A percentile compares a stretch with the other conserved stretches of the same genome.
phyloP scores from a whole-genome alignment of 2,329 filamentous ascomycete genomes.

The Colletotrichum sublineola region DNA sequence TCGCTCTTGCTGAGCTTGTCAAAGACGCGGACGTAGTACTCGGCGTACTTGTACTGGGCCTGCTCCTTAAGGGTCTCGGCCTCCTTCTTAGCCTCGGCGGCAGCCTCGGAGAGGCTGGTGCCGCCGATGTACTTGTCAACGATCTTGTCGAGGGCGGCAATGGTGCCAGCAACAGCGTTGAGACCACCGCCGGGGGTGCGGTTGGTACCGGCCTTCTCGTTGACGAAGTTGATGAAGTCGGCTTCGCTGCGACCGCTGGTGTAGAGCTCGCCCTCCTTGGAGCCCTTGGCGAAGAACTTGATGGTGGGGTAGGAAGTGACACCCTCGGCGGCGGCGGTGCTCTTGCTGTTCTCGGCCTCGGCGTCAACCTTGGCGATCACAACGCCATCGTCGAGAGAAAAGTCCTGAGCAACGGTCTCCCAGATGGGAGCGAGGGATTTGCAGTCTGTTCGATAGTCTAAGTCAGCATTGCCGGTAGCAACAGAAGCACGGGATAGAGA shows the following conservation, averaged over 20 bases:
- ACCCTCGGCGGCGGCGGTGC: constrained; percentile 79
- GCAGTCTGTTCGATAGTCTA: constrained; percentile 77
- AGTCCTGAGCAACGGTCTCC: constrained; percentile 89
- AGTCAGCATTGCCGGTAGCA: constrained; percentile 31
- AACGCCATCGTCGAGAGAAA: constrained; percentile 81
- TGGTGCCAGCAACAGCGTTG: constrained; percentile 82
- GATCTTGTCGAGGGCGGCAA: constrained; percentile 81
- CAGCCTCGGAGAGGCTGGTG: constrained; percentile 71
- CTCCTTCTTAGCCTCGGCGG: constrained; percentile 79
- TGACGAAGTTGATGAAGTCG: constrained; percentile 84
- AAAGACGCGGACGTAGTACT: constrained; percentile 95
- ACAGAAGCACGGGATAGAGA: constrained; percentile 23
- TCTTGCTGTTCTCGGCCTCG: constrained; percentile 88
- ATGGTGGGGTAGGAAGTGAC: constrained; percentile 94
- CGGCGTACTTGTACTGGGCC: constrained; percentile 80
- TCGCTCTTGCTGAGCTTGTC: constrained; percentile 85
- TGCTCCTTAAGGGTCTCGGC: constrained; percentile 74
- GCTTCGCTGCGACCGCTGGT: constrained; percentile 81
- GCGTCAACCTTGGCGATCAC: constrained; percentile 96
- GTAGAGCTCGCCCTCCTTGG: constrained; percentile 79
- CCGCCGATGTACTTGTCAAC: constrained; percentile 80
- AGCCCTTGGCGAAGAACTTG: constrained; percentile 95
- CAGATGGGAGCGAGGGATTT: constrained; percentile 91
- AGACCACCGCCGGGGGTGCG: constrained; percentile 85
- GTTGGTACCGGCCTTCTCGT: constrained; percentile 90